Evolutionary conservation across 441 rosid species (phyloP).

Genomic region (Erodium texanum): DNA sequence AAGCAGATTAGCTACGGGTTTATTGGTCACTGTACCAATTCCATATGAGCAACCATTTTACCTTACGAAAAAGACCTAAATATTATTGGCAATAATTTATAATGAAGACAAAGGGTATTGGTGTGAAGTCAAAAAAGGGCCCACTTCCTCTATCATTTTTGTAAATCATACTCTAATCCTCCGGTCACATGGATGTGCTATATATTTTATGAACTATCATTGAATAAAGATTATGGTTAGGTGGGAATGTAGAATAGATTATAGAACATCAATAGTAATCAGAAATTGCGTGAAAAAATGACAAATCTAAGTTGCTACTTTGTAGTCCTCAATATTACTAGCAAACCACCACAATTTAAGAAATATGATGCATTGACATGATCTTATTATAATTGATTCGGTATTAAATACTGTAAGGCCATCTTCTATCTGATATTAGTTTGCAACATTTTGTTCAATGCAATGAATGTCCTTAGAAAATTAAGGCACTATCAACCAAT

Average conservation of each 20-base stretch:
- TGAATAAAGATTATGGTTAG: constrained; percentile 27
- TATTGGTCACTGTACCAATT: too few species aligned
- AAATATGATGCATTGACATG: too few species aligned
- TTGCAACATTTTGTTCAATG: not conserved
- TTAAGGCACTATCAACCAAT: too few species aligned
- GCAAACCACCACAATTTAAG: too few species aligned
- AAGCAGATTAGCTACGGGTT: too few species aligned
- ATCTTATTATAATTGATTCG: too few species aligned
- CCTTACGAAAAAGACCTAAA: too few species aligned
- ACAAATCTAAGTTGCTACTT: constrained; percentile 21
- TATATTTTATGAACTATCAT: constrained; percentile 7
- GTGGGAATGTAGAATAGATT: constrained; percentile 25
- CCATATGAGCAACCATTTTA: too few species aligned
- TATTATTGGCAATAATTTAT: too few species aligned
- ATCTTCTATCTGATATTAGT: not conserved
- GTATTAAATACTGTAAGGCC: too few species aligned
- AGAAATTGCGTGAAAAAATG: constrained; percentile 6
- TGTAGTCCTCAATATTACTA: not conserved
- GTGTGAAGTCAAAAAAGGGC: constrained; percentile 14
- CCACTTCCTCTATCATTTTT: constrained; percentile 14
- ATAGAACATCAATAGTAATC: too few species aligned
- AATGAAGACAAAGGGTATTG: not conserved
- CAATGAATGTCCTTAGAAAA: too few species aligned
- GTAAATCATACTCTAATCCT: constrained; percentile 18
- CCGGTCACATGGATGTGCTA: constrained; percentile 22